phyloP scores from a whole-genome alignment of 2,329 filamentous ascomycete genomes.

The Colletotrichum lentis region DNA sequence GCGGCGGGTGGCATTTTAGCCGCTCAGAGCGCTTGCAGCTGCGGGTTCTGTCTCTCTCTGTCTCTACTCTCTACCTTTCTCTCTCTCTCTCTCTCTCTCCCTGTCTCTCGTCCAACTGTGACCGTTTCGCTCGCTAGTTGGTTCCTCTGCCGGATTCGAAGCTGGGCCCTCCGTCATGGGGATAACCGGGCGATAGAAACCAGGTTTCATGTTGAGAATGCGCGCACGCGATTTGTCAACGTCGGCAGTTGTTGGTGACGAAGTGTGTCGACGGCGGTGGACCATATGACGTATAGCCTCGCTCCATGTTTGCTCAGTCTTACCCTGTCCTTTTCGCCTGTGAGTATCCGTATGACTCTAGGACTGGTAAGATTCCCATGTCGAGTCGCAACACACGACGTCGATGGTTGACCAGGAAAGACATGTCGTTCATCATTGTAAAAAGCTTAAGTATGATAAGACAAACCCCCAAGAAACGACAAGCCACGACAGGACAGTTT shows the following conservation, averaged over 20 bases:
- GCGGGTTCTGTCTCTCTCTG: slow-evolving; percentile 20
- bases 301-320: not conserved
- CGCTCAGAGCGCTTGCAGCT: slow-evolving; percentile 36
- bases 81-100: not conserved
- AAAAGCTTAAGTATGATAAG: slow-evolving; percentile 32
- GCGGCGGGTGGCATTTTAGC: slow-evolving; percentile 11
- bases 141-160: slow-evolving; percentile 18
- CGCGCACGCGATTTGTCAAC: slow-evolving; percentile 36
- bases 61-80: not conserved
- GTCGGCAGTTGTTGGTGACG: slow-evolving; percentile 34
- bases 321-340: not conserved
- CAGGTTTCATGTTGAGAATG: slow-evolving; percentile 36
- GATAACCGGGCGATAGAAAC: slow-evolving; percentile 26
- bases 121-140: slow-evolving; percentile 11
- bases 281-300: slow-evolving; percentile 30
- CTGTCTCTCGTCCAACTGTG: not conserved
- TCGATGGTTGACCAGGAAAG: not conserved
- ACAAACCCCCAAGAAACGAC: slow-evolving; percentile 10
- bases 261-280: slow-evolving; percentile 17
- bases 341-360: no score
- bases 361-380: not conserved
- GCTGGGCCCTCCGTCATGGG: slow-evolving; percentile 28
- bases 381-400: not conserved
- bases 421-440: not conserved
- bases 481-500: slow-evolving; percentile 10